Base-by-base conservation (phyloP, 768 basidiomycete genomes). In the Rhizopogon vulgaris region DNA sequence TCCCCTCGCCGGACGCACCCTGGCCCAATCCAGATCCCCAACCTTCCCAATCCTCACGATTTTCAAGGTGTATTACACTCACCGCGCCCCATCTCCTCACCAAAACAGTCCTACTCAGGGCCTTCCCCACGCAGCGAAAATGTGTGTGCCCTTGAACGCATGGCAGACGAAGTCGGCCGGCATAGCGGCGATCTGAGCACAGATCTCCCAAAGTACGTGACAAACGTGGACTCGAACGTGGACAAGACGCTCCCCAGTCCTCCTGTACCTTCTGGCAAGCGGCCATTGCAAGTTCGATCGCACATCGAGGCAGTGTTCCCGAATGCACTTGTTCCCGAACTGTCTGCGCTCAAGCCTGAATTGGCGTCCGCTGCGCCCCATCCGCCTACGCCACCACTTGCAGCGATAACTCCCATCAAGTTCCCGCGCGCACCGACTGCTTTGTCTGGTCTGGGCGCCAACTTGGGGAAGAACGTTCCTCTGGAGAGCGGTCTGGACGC, bases 141-240 rank as follows among this genome's bases (percentile, higher is more conserved):
- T n/a, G 86, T 91, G 6, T 79, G 80, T 53, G 72, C 76, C 54
- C 72, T 91, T 48, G 90, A 91, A 68, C 75, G 77, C 64, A 82
- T 92, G 74, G 88, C 85, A 0, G 84, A 80, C 30, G 77, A 77
- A 51, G 82, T 78, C 0, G 75, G 62, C 15, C 60, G 55, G 48
- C 56, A 57, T 18, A 58, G 56, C 7, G 42, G 52, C 18, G 60
- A 72, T 55, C 58, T 68, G 49, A 67, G 65, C 41, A 54, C 51
- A 47, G 59, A 63, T 56, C 49, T 58, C 12, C 57, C 56, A 2
- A 40, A 59, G 54, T 57, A 56, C 65, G 53, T 59, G 60, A 60
- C 54, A 37, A 52, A 54, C 50, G 56, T 48, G 60, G 54, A 53
- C 60, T 36, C 18, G 53, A 54, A 65, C 43, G 43, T 65, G 11